Conservation (phyloP, 1,284 basidiomycete species). For the Trichosporon asahii region DNA sequence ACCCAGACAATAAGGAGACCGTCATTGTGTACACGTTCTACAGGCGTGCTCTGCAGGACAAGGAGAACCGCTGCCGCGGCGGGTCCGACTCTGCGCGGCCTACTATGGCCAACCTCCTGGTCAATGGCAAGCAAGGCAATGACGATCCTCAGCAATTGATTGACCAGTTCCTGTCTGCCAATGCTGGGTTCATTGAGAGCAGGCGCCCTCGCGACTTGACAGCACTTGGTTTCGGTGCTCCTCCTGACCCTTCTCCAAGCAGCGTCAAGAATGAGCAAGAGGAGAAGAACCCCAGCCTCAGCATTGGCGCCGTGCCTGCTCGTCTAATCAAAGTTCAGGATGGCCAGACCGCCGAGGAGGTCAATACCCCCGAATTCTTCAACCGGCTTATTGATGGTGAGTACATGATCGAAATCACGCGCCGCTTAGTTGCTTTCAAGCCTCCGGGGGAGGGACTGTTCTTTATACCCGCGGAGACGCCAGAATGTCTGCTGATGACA, state of each 20-base stretch:
- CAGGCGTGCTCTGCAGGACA: conserved; percentile 33
- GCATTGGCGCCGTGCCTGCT: conserved; percentile 3
- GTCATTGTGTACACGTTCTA: conserved; percentile 47
- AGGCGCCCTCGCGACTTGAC: not conserved
- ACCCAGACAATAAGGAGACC: conserved; percentile 40
- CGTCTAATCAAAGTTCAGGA: conserved; percentile 6
- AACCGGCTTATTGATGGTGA: conserved; percentile 5
- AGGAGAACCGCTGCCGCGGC: not conserved
- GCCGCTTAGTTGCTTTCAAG: no score
- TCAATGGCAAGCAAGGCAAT: not conserved
- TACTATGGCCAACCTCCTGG: not conserved
- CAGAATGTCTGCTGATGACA: not conserved
- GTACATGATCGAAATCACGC: no score
- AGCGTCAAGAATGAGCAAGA: not conserved
- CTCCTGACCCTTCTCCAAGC: not conserved
- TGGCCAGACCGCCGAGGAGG: not conserved
- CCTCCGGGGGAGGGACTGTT: no score
- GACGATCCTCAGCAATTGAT: not conserved
- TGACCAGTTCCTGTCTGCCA: not conserved
- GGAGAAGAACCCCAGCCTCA: conserved; percentile 4
- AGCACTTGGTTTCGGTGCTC: not conserved
- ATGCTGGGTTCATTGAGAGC: not conserved
- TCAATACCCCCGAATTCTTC: not conserved
- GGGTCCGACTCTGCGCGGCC: not conserved
- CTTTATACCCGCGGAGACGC: no score